These are phyloP conservation scores for Penicillium sclerotiorum DNA, from an alignment of 2,329 filamentous ascomycete species.

Conservation along the genomic window DNA sequence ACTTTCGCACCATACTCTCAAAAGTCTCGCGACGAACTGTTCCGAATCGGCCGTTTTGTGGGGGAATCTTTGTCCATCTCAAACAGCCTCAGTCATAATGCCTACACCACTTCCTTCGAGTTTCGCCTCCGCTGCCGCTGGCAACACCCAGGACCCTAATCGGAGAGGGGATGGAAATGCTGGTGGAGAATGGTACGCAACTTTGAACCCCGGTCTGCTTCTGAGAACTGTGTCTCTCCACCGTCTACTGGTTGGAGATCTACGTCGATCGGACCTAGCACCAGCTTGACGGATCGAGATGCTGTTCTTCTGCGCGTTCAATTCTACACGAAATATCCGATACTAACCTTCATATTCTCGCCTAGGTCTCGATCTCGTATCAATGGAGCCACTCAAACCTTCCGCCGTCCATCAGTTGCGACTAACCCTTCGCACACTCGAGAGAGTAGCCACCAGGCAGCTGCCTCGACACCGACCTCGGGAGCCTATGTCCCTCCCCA, in stretches of 20 bases:
- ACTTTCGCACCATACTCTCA: slow-evolving; percentile 16
- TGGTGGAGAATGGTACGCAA: slow-evolving; percentile 72
- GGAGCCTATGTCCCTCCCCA: slow-evolving; percentile 65
- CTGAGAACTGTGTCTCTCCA: too few relatives aligned
- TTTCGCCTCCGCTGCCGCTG: slow-evolving; percentile 81
- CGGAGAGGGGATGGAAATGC: slow-evolving; percentile 60
- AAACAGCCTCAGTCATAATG: slow-evolving; percentile 50
- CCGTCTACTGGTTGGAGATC: too few relatives aligned
- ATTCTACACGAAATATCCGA: slow-evolving; percentile 9
- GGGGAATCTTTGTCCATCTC: slow-evolving; percentile 27
- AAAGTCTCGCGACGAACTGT: slow-evolving; percentile 27
- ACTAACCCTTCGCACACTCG: slow-evolving; percentile 54
- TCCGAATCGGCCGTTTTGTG: slow-evolving; percentile 24
- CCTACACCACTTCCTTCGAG: slow-evolving; percentile 77
- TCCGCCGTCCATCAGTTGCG: slow-evolving; percentile 65
- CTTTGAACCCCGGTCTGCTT: too few relatives aligned
- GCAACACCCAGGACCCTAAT: slow-evolving; percentile 67
- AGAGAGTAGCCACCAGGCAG: slow-evolving; percentile 45
- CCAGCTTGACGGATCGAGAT: not conserved
- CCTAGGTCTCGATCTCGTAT: slow-evolving; percentile 62
- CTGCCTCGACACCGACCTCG: slow-evolving; percentile 43
- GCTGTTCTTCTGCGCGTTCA: not conserved
- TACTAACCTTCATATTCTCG: slow-evolving; percentile 19
- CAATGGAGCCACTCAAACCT: slow-evolving; percentile 69
- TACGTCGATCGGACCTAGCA: too few relatives aligned